phyloP scores from a whole-genome alignment of 1,139 yeast genomes.

The Magnusiomyces sp. region DNA sequence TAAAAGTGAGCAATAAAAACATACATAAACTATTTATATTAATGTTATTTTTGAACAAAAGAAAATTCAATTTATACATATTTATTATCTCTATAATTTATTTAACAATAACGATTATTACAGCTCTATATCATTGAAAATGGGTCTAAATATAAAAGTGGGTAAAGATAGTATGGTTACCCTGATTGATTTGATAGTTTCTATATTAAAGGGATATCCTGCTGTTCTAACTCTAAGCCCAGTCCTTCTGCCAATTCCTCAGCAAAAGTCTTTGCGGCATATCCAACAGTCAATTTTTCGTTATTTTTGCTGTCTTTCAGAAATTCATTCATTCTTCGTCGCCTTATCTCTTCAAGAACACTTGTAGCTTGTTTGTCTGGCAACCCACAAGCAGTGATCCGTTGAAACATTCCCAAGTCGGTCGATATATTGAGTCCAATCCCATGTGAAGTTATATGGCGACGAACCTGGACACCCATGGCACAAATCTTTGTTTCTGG shows the following conservation, averaged over 20 bases:
- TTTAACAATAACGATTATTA: no score
- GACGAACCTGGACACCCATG: slow-evolving; percentile 77
- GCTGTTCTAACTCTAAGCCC: neutral
- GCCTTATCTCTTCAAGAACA: slow-evolving; percentile 22
- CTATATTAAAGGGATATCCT: no score
- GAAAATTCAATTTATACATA: no score
- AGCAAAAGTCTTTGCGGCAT: slow-evolving; percentile 6
- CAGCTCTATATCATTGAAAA: no score
- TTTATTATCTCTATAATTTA: no score
- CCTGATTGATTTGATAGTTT: no score
- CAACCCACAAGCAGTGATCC: slow-evolving; percentile 79
- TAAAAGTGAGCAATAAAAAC: no score
- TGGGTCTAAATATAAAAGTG: no score
- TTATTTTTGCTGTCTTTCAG: neutral
- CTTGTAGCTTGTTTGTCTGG: slow-evolving; percentile 52
- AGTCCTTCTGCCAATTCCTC: slow-evolving; percentile 2
- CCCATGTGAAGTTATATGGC: slow-evolving; percentile 86
- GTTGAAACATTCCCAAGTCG: slow-evolving; percentile 61
- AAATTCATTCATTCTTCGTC: neutral
- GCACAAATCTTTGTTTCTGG: slow-evolving; percentile 71
- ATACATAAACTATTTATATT: no score
- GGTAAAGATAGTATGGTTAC: no score
- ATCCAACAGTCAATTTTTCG: neutral
- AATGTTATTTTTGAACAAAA: no score
- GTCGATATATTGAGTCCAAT: slow-evolving; percentile 73